Evolutionary conservation across 2,329 filamentous ascomycete species (phyloP), one percentile per base, ranked within the genome.

Genomic region (Phialophora expanda): DNA sequence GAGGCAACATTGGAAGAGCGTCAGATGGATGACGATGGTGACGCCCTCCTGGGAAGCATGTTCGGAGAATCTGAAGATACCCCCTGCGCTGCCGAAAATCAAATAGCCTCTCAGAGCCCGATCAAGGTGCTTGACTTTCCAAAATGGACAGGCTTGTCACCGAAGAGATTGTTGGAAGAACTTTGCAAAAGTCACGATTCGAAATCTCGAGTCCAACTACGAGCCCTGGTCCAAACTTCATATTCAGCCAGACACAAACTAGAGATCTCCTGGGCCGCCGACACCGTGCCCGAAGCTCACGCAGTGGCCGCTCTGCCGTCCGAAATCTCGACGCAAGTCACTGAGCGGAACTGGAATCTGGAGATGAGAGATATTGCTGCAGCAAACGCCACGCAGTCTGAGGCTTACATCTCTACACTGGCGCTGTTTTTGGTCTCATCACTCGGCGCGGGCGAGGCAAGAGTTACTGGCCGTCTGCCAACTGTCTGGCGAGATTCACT

Each of bases 401-500:
- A 98, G 76, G 89, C 89, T 1, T 98, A 89, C 72, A 85, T 95
- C 50, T 91, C 93, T 5, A 96, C 93, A 0, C 84, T 87, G 12
- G 92, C 90, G 1, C 80, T 99, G 1, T 97, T 96, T 75, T 84
- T 91, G 48, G 83, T 96, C 0, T 97, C 93, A 70, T 87, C 88
- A 1, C 85, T 86, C n/a, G 91, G 88, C 17, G 79, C 86, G 0
- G 95, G 92, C 72, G 94, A 98, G 74, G 92, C 96, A 69, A 98
- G 96, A 76, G 86, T 92, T 2, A 90, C 89, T 66, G 76, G 96
- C 68, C 86, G 91, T 58, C 81, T 99, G 17, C 92, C 93, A 3
- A 83, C 89, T 0, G 84, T 86, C 1, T 99, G 92, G 90, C 88
- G 91, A 75, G 91, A 96, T 70, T 80, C 97, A 1, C 97, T 93